phyloP scores from a whole-genome alignment of 1,139 yeast genomes.

The Sugiyamaella castrensis region DNA sequence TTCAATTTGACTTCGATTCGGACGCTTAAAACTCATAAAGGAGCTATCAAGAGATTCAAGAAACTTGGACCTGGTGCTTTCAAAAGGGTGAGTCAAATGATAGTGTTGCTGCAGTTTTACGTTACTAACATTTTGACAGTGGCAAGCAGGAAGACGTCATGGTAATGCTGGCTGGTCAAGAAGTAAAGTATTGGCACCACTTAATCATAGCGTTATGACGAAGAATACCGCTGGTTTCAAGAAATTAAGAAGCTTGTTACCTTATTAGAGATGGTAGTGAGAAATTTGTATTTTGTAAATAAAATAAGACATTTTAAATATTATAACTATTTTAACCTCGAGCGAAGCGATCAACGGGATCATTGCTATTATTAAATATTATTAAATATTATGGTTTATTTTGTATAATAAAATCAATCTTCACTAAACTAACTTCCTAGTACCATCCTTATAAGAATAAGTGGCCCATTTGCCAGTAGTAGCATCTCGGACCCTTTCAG shows the following conservation, averaged over 20 bases:
- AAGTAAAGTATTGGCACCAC: conserved; percentile 54
- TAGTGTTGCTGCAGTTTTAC: neutral
- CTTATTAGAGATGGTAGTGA: conserved; percentile 26
- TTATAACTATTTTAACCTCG: conserved; percentile 2
- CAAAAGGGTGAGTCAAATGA: conserved; percentile 40
- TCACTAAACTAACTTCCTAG: conserved; percentile 8
- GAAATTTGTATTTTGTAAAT: conserved; percentile 6
- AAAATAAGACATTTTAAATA: neutral
- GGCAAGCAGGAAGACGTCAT: conserved; percentile 85
- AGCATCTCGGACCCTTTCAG: conserved; percentile 47
- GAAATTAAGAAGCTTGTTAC: conserved; percentile 50
- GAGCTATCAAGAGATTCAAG: conserved; percentile 82
- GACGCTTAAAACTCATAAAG: conserved; percentile 56
- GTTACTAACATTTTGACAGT: conserved; percentile 32
- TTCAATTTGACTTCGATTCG: neutral
- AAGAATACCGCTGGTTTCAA: conserved; percentile 35
- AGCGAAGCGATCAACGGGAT: neutral
- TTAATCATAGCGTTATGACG: conserved; percentile 63
- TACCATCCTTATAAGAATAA: conserved; percentile 19
- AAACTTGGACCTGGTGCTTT: conserved; percentile 59
- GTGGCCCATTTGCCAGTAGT: conserved; percentile 25
- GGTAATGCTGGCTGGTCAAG: conserved; percentile 87
- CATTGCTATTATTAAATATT: neutral
- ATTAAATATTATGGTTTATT: neutral
- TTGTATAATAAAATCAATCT: neutral